Evolutionary conservation across 2,329 filamentous ascomycete species (phyloP), one percentile per base, ranked within the genome.

Genomic region (Harringtonia lauricola): DNA sequence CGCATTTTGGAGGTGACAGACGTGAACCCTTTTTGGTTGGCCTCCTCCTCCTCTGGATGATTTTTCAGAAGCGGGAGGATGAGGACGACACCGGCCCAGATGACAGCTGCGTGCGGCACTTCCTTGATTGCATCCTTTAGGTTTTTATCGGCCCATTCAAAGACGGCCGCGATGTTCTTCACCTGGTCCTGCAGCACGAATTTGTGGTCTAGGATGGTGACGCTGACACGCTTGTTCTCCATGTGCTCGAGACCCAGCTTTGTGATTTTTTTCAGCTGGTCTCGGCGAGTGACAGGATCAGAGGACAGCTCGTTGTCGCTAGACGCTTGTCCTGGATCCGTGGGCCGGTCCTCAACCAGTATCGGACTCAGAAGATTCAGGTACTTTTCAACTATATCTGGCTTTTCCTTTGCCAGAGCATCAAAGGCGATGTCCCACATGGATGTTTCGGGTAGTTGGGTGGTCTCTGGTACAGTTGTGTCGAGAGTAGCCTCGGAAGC

Each of bases 381-480:
- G 22, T 46, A 46, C 9, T 28, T 30, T 24, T 35, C 21, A 12
- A 41, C 22, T 15, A 28, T 17, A 28, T 28, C 40, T 9, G 44
- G 40, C 22, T 42, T 38, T 13, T 46, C 39, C 34, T 42, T 17
- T 18, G 31, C 17, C 15, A 46, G 44, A 10, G 44, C 44, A 29
- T 46, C 39, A n/a, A 41, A 46, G 8, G 44, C 44, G n/a, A 24
- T 17, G 33, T 46, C 44, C 44, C 44, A 46, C 14, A 39, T 24
- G 17, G 44, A 46, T n/a, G n/a, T n/a, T n/a, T n/a, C n/a, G n/a
- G n/a, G n/a, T n/a, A n/a, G n/a, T n/a, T n/a, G n/a, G n/a, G n/a
- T n/a, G n/a, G n/a, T n/a, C n/a, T 35, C 7, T 26, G 24, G 6
- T 6, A 26, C 24, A 6, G 24, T 26, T 26, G 24, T 26, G 24